Evolutionary conservation across 2,329 filamentous ascomycete species (phyloP), one percentile per base, ranked within the genome.

Genomic region (Ophiostoma quercus): DNA sequence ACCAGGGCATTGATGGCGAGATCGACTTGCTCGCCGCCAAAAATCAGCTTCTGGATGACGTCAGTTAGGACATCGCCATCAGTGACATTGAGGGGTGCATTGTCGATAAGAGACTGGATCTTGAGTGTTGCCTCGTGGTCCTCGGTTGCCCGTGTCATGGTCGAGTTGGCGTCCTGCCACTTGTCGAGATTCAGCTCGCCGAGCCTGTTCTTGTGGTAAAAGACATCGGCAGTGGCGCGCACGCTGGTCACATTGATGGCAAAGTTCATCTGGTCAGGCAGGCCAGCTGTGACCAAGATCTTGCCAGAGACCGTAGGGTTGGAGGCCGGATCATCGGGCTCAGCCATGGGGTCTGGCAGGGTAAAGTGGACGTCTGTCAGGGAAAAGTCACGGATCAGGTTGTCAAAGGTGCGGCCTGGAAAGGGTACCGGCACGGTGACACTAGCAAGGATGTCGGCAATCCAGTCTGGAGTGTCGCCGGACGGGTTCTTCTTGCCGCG

Each of bases 181-280:
- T 93, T 84, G 51, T 84, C 81, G 68, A 99, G 77, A 76, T 95
- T 87, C 34, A 99, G 84, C 69, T 90, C 86, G 51, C 95, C 95
- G 71, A 99, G 87, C 77, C 94, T 91, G 68, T 88, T 83, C 34
- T 84, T 84, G 73, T 91, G 83, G 79, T 96, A 97, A 74, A 87
- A 91, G 2, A 98, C 89, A 76, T 96, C 88, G 4, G 93, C 90
- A 69, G 86, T 85, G 1, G 94, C 92, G 68, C 88, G 87, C 66
- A 99, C 87, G 71, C 84, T 85, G 51, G 88, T 88, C 60, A 98
- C 92, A 72, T 91, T 88, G 68, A 99, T 81, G 67, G 89, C 87
- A 74, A 98, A 90, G 76, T 96, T 93, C 84, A 98, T 90, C 77
- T 97, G 91, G 62, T 91, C 85, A 0, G 95, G 95, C 43, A 98